These are phyloP conservation scores for Kockiozyma suomiensis DNA, from an alignment of 805 yeast genomes.

Conservation along the genomic window DNA sequence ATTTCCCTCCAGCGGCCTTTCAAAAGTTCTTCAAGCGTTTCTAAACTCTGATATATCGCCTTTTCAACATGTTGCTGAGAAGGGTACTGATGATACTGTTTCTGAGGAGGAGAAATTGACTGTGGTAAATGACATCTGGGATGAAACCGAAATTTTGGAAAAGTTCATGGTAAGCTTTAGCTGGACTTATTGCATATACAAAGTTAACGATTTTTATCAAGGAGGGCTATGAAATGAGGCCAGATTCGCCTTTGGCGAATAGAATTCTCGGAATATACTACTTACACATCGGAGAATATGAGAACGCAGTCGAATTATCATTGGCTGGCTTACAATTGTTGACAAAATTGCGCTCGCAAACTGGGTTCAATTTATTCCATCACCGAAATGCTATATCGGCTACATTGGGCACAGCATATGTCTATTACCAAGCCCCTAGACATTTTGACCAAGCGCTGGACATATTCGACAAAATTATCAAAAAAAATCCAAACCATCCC, in stretches of 20 bases:
- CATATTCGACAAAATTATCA: slow-evolving; percentile 65
- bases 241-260: slow-evolving; percentile 58
- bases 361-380: slow-evolving; percentile 1
- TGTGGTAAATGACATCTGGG: slow-evolving; percentile 13
- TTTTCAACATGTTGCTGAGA: slow-evolving; percentile 43
- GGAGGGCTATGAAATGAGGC: slow-evolving; percentile 51
- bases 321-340: slow-evolving; percentile 58
- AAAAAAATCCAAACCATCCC: slow-evolving; percentile 50
- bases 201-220: background rate
- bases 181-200: background rate
- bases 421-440: slow-evolving; percentile 88
- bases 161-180: slow-evolving; percentile 9
- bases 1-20: slow-evolving; percentile 65
- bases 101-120: background rate
- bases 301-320: slow-evolving; percentile 61
- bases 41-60: slow-evolving; percentile 69
- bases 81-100: slow-evolving; percentile 37
- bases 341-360: background rate
- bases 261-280: slow-evolving; percentile 66
- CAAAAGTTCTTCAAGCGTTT: slow-evolving; percentile 63
- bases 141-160: slow-evolving; percentile 18
- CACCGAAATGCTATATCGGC: slow-evolving; percentile 15
- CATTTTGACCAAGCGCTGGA: slow-evolving; percentile 74
- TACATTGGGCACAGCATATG: slow-evolving; percentile 70
- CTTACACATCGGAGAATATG: slow-evolving; percentile 63